phyloP scores from a whole-genome alignment of 306 rosid species.

The Trichosanthes cucumerina region DNA sequence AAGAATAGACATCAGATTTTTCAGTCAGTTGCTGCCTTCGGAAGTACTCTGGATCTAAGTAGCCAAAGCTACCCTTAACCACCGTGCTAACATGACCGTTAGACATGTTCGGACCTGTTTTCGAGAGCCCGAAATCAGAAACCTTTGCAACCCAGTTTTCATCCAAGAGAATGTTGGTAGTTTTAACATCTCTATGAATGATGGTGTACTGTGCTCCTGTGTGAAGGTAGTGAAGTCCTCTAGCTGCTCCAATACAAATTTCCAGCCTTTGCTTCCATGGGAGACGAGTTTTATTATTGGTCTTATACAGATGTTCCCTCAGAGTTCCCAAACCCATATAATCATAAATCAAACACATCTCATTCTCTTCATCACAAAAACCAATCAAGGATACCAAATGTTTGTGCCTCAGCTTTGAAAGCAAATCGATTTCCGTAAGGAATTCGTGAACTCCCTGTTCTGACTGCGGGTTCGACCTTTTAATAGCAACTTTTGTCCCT shows the following conservation, averaged over 20 bases:
- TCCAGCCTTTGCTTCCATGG: conserved; percentile 44
- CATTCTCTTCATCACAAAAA: conserved; percentile 39
- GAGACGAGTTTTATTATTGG: conserved; percentile 33
- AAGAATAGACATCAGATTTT: conserved; percentile 43
- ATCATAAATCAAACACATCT: conserved; percentile 46
- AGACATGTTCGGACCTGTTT: conserved; percentile 39
- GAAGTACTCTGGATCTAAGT: conserved; percentile 45
- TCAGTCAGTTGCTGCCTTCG: conserved; percentile 40
- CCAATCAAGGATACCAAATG: conserved; percentile 42
- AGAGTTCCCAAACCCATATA: conserved; percentile 37
- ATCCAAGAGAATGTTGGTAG: conserved; percentile 47
- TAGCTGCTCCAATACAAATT: conserved; percentile 49
- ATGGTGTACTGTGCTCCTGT: conserved; percentile 45
- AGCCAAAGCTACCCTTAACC: conserved; percentile 46
- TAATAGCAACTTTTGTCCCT: conserved; percentile 36
- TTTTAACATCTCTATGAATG: conserved; percentile 45
- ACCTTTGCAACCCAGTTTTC: conserved; percentile 48
- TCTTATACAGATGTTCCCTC: conserved; percentile 39
- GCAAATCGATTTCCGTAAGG: conserved; percentile 48
- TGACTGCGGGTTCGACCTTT: conserved; percentile 39
- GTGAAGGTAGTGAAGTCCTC: conserved; percentile 50
- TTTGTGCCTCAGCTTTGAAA: conserved; percentile 45
- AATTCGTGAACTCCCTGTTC: conserved; percentile 48
- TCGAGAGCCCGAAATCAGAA: conserved; percentile 44
- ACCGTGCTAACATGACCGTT: conserved; percentile 43